Conservation (phyloP, 441 rosid species). For the Populus hybrid region DNA sequence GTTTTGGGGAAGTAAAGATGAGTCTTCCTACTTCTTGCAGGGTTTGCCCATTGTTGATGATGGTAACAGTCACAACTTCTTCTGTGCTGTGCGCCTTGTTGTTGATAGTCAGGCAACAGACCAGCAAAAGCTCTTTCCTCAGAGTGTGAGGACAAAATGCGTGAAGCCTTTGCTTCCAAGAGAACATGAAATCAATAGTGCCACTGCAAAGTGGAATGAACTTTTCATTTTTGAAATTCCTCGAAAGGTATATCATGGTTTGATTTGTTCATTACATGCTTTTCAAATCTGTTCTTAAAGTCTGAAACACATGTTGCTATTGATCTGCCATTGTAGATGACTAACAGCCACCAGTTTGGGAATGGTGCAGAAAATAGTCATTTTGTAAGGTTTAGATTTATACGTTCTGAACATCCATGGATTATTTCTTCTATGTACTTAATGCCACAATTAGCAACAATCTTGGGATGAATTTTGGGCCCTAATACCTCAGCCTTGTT, state of each 20-base stretch:
- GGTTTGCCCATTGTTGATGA: slow-evolving; percentile 80
- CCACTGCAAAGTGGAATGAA: slow-evolving; percentile 91
- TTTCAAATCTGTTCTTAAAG: neutral
- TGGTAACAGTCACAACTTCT: slow-evolving; percentile 89
- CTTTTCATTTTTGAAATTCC: slow-evolving; percentile 97
- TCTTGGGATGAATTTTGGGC: neutral
- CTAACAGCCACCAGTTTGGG: neutral
- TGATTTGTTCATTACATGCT: neutral
- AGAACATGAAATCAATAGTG: slow-evolving; percentile 36
- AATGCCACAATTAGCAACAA: neutral
- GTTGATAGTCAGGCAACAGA: slow-evolving; percentile 78
- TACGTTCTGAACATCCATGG: neutral
- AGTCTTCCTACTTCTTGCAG: slow-evolving; percentile 41
- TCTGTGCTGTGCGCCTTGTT: slow-evolving; percentile 86
- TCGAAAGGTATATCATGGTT: slow-evolving; percentile 46
- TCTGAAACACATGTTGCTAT: neutral
- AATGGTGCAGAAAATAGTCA: neutral
- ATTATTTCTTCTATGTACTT: neutral
- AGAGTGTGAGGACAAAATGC: slow-evolving; percentile 99
- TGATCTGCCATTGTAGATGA: neutral
- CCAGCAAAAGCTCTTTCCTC: slow-evolving; percentile 93
- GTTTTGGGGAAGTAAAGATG: slow-evolving; percentile 13
- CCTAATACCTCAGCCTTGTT: neutral
- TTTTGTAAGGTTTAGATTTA: neutral
- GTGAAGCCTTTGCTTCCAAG: slow-evolving; percentile 64